Conservation (phyloP, 192 early-diverging fungal species). For the Rhizoclosmatium sp. region DNA sequence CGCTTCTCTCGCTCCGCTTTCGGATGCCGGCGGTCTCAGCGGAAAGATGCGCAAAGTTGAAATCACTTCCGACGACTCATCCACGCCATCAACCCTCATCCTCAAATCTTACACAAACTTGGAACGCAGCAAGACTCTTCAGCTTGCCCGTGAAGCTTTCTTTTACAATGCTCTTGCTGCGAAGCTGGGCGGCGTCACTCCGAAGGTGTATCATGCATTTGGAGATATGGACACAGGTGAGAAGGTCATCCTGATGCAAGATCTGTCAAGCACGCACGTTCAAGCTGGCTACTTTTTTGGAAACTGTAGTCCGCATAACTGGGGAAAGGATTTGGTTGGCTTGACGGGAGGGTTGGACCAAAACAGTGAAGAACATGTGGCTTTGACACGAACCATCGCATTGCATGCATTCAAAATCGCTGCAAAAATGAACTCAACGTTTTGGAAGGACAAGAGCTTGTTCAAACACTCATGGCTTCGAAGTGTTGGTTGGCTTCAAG, state of each 20-base stretch:
- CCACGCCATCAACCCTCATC: background rate
- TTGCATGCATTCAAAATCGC: conserved; percentile 2
- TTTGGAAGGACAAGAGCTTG: conserved; percentile 2
- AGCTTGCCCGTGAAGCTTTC: conserved; percentile 19
- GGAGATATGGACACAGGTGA: conserved; percentile 17
- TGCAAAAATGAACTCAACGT: background rate
- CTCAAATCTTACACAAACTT: background rate
- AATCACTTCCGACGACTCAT: background rate
- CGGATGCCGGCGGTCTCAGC: background rate
- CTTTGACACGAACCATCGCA: background rate
- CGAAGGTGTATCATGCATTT: background rate
- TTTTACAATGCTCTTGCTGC: background rate
- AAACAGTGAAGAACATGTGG: background rate
- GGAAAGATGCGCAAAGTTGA: background rate
- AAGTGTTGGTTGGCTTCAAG: background rate
- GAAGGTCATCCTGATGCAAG: conserved; percentile 4
- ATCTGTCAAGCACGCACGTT: background rate
- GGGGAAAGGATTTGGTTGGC: conserved; percentile 7
- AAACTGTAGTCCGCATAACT: conserved; percentile 11
- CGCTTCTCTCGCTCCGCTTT: background rate
- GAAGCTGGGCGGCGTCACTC: background rate
- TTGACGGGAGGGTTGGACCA: background rate
- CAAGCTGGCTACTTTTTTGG: conserved; percentile 22
- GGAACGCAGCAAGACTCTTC: background rate
- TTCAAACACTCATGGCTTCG: conserved; percentile 8